These are phyloP conservation scores for Leishmania aethiopica DNA, from an alignment of 208 protist species.

Conservation along the genomic window DNA sequence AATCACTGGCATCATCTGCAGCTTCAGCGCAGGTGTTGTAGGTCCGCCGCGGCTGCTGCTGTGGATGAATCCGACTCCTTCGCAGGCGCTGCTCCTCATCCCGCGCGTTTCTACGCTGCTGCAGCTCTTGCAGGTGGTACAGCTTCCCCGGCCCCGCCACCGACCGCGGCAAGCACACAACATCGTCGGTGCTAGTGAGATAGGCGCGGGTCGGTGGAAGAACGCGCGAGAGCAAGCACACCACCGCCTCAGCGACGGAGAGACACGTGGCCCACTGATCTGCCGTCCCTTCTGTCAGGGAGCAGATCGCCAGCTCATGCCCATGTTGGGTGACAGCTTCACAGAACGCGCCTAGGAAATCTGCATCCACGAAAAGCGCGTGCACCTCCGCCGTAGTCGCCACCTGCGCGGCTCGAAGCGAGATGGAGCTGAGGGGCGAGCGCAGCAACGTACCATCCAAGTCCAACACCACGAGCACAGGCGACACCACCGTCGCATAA, in stretches of 20 bases:
- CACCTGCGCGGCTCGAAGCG: constrained; percentile 3
- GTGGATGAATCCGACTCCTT: neutral
- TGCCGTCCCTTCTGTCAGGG: constrained; percentile 37
- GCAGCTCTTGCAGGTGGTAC: constrained; percentile 30
- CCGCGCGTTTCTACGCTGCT: constrained; percentile 26
- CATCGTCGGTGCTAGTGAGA: constrained; percentile 24
- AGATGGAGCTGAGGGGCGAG: constrained; percentile 22
- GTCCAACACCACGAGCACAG: constrained; percentile 47
- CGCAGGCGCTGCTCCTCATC: neutral
- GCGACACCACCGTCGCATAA: constrained; percentile 32
- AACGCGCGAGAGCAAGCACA: constrained; percentile 29
- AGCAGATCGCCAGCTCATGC: constrained; percentile 46
- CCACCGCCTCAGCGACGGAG: constrained; percentile 27
- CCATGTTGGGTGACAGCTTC: constrained; percentile 18
- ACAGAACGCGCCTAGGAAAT: constrained; percentile 37
- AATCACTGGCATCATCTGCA: neutral
- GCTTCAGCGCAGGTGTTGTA: neutral
- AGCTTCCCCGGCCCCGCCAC: constrained; percentile 29
- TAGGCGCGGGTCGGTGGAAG: constrained; percentile 35
- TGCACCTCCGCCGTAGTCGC: constrained; percentile 1
- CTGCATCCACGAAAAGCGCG: constrained; percentile 37
- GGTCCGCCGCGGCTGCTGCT: neutral
- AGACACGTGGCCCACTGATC: constrained; percentile 22
- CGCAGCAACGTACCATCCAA: constrained; percentile 45
- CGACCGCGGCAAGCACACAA: constrained; percentile 39